Conservation (phyloP, 345 rosid species). For the Eucalyptus pumila region DNA sequence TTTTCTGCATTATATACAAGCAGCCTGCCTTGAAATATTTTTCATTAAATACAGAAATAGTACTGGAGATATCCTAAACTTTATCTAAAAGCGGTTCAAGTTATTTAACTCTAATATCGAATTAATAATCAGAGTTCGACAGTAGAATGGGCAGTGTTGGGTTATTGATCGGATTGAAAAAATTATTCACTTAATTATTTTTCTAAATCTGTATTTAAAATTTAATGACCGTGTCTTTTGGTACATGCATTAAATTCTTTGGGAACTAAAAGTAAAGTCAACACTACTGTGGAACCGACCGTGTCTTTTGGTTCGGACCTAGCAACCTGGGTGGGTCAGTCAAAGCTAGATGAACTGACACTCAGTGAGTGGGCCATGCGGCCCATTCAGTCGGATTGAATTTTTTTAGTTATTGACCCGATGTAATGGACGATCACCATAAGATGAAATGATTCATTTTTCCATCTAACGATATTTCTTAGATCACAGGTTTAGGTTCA, state of each 20-base stretch:
- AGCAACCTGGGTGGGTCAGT: background rate
- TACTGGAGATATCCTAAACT: too few relatives aligned
- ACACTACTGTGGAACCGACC: background rate
- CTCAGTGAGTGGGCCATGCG: background rate
- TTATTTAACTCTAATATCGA: background rate
- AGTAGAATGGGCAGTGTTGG: background rate
- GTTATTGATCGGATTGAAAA: too few relatives aligned
- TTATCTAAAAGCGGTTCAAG: background rate
- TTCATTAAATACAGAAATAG: too few relatives aligned
- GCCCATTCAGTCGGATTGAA: background rate
- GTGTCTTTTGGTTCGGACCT: background rate
- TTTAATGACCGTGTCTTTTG: background rate
- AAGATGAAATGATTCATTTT: background rate
- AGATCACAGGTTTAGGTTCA: background rate
- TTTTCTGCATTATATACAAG: too few relatives aligned
- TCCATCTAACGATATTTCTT: background rate
- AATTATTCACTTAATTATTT: background rate
- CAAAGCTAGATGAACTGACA: background rate
- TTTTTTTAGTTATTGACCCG: background rate
- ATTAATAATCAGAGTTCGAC: background rate
- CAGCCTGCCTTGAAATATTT: too few relatives aligned
- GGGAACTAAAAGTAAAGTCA: background rate
- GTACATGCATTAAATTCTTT: background rate
- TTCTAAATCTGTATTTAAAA: too few relatives aligned
- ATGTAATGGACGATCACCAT: background rate